Evolutionary conservation across 1,139 yeast genomes (phyloP).

Genomic region (Taphrina deformans): DNA sequence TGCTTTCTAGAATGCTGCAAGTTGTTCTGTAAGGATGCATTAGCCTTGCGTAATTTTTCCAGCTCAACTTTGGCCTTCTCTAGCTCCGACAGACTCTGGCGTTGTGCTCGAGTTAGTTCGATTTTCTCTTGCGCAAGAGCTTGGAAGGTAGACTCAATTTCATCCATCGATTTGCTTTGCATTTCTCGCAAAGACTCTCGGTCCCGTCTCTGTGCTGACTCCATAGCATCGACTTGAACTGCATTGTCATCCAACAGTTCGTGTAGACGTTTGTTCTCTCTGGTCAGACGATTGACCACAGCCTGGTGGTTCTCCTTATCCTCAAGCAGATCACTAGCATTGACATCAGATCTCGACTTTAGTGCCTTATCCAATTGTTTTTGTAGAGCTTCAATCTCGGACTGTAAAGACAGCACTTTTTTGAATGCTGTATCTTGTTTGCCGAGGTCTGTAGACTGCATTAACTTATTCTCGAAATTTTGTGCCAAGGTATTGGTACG

Average conservation of each 20-base stretch:
- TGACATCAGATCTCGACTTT: not conserved
- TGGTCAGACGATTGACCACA: constrained; percentile 19
- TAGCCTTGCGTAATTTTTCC: constrained; percentile 1
- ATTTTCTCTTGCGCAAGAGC: constrained; percentile 30
- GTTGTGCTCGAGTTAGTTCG: constrained; percentile 28
- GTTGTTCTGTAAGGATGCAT: constrained; percentile 5
- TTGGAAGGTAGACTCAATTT: constrained; percentile 31
- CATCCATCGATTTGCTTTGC: constrained; percentile 33
- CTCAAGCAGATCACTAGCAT: not conserved
- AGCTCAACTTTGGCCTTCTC: constrained; percentile 22
- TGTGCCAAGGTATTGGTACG: constrained; percentile 31
- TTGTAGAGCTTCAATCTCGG: constrained; percentile 9
- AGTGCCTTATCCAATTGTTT: not conserved
- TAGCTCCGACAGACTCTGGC: constrained; percentile 21
- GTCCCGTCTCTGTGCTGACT: constrained; percentile 26
- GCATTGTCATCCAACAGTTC: constrained; percentile 35
- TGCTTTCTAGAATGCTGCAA: constrained; percentile 6
- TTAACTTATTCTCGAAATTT: constrained; percentile 3
- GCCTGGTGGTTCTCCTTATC: not conserved
- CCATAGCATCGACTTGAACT: constrained; percentile 34
- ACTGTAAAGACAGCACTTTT: not conserved
- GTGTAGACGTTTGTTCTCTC: constrained; percentile 35
- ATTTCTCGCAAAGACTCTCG: constrained; percentile 26
- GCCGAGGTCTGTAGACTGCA: not conserved
- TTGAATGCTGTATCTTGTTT: not conserved